Conservation (phyloP, 176 grass and related monocot species). For the Lolium rigidum region DNA sequence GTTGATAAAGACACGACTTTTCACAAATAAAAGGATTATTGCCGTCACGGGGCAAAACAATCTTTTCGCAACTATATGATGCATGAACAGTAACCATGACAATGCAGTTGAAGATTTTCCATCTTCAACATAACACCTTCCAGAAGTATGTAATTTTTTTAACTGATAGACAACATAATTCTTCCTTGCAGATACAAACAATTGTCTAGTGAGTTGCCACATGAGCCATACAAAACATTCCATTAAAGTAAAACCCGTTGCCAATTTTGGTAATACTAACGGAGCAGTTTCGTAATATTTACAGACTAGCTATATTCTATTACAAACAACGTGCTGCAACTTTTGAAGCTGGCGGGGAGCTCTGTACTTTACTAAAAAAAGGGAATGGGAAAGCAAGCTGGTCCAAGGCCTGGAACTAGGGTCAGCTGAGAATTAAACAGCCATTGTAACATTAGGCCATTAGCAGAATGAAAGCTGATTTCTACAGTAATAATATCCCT, state of each 20-base stretch:
- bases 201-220: no score
- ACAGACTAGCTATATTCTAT: not conserved
- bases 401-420: not conserved
- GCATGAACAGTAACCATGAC: conserved; percentile 12
- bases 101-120: not conserved
- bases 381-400: not conserved
- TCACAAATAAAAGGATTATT: no score
- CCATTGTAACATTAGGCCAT: not conserved
- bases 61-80: conserved; percentile 1
- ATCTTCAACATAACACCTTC: not conserved
- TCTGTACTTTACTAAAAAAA: not conserved
- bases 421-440: not conserved
- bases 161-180: not conserved
- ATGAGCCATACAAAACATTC: not conserved
- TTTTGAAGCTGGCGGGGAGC: not conserved
- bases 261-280: not conserved
- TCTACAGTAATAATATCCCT: not conserved
- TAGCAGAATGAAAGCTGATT: not conserved
- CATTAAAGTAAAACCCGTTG: not conserved
- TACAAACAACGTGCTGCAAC: not conserved
- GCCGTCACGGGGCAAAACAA: no score
- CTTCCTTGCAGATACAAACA: no score
- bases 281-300: no score
- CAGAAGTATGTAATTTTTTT: not conserved
- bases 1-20: no score